Evolutionary conservation across 1,284 basidiomycete species (phyloP).

Genomic region (Nidula niveotomentosa): DNA sequence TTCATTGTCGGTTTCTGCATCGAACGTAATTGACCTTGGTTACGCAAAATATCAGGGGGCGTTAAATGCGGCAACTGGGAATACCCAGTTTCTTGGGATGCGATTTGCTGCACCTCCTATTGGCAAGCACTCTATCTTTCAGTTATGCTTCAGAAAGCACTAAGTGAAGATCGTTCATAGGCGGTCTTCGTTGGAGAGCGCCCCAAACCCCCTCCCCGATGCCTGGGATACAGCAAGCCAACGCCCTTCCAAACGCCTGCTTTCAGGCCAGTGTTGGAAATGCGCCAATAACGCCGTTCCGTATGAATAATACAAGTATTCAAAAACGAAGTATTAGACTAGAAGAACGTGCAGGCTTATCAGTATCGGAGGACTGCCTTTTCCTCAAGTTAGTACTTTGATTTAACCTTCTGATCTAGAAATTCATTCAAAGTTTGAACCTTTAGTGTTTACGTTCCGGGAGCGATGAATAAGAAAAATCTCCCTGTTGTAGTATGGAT

Average conservation of each 20-base stretch:
- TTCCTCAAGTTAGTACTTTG: conserved; percentile 33
- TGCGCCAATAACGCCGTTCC: conserved; percentile 20
- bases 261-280: conserved; percentile 16
- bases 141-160: not conserved
- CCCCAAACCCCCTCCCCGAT: conserved; percentile 25
- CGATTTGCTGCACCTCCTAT: conserved; percentile 39
- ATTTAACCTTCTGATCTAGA: not conserved
- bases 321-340: conserved; percentile 9
- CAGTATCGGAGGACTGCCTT: conserved; percentile 35
- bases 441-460: conserved; percentile 25
- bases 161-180: conserved; percentile 6
- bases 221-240: conserved; percentile 29
- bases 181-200: conserved; percentile 30
- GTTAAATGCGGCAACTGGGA: conserved; percentile 24
- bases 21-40: conserved; percentile 32
- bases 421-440: not conserved
- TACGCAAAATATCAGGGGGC: conserved; percentile 36
- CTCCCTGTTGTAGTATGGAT: conserved; percentile 43
- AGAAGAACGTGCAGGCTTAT: not conserved
- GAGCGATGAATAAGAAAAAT: conserved; percentile 8
- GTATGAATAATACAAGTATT: conserved; percentile 2
- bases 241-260: conserved; percentile 26
- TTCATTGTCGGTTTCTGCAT: too few relatives aligned
- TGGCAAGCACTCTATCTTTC: conserved; percentile 16
- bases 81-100: conserved; percentile 38